Base-by-base conservation (phyloP, 1,139 yeast genomes). In the Zygosaccharomyces pseudobailii region DNA sequence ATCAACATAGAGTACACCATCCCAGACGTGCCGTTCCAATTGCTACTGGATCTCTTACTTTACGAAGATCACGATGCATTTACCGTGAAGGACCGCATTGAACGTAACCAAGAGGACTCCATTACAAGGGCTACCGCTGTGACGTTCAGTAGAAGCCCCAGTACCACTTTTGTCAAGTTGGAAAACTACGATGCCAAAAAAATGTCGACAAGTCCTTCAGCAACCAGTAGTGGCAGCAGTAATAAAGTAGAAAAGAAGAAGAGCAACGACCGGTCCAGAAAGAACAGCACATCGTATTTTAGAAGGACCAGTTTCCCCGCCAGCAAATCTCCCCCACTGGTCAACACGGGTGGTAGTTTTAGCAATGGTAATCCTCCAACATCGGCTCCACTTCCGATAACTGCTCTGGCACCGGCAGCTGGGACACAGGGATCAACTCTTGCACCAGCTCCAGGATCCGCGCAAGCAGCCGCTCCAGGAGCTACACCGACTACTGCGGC, bases 21-120 rank as follows among this genome's bases (percentile, higher is more conserved):
- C 13, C 57, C 59, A 28, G 55, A 59, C 42, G 46, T 59, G 5
- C 61, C 62, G 19, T 43, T 57, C 19, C 47, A 51, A 34, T 36
- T 55, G 19, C 39, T 58, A 22, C 48, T 57, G 3, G 60, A 58
- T 21, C 48, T 57, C 5, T 42, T 49, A 22, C 47, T 52, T 8
- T 53, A 52, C 33, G 35, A 50, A 24, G 61, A 58, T 23, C 28
- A 39, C 13, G 44, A 46, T 6, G 52, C 52, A 3, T 58, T 57
- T 32, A 43, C 38, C 8, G 37, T 46, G 8, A 48, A 47, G 38
- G 35, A 30, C 9, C 47, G 48, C 5, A 33, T 49, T 23, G 49
- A 47, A 27, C 45, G 45, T 23, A 41, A 33, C 19, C 45, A 28
- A 34, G 41, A 40, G 6, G 35, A 21, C 30, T 45, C 51, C 13